phyloP scores from a whole-genome alignment of 1,139 yeast species.

The Blastobotrys illinoisensis region DNA sequence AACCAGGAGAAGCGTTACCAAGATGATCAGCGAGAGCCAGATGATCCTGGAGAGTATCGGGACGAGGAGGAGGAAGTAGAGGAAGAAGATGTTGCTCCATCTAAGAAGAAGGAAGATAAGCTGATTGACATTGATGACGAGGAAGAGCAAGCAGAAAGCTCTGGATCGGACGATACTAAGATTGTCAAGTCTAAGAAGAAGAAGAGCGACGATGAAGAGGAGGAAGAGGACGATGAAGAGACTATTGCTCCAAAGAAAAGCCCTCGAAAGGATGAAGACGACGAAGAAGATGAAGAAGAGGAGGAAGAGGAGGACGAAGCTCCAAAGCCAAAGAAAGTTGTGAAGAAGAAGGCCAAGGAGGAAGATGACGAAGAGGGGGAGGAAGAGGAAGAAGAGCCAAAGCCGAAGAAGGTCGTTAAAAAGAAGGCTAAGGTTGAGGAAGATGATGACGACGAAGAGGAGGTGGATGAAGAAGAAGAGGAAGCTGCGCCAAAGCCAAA shows the following conservation, averaged over 20 bases:
- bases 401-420: neutral
- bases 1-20: neutral
- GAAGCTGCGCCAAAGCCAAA: neutral
- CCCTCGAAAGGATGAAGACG: neutral
- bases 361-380: conserved; percentile 7
- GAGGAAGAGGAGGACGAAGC: conserved; percentile 7
- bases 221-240: conserved; percentile 8
- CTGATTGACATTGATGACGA: neutral
- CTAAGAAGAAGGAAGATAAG: neutral
- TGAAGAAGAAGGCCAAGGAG: conserved; percentile 7
- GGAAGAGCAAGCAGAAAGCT: neutral
- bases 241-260: neutral
- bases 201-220: conserved; percentile 8
- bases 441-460: too few species aligned
- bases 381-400: too few species aligned
- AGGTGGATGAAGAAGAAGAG: conserved; percentile 10
- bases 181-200: neutral
- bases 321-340: conserved; percentile 1
- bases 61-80: neutral
- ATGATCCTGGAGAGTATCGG: neutral
- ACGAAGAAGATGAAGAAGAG: conserved; percentile 4
- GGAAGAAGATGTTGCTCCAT: neutral
- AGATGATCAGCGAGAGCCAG: neutral
- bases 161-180: neutral
- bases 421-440: neutral